Conservation (phyloP, 2,329 filamentous ascomycete species). For the Colletotrichum lentis region DNA sequence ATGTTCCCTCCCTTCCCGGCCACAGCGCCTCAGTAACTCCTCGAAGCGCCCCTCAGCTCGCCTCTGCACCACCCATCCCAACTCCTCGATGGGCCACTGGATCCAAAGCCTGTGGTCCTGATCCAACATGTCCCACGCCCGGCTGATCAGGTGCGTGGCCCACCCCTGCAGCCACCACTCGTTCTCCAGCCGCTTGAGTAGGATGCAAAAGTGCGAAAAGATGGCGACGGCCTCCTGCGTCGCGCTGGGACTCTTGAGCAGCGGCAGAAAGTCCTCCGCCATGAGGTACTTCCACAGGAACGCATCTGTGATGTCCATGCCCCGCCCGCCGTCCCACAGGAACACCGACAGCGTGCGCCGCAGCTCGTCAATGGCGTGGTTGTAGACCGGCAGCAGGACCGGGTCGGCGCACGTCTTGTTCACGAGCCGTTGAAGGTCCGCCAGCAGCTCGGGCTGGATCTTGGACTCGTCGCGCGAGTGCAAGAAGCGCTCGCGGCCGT, state of each 20-base stretch:
- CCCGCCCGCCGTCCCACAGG: conserved; percentile 34
- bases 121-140: conserved; percentile 48
- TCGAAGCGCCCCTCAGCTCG: conserved; percentile 44
- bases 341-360: conserved; percentile 38
- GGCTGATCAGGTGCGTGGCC: conserved; percentile 46
- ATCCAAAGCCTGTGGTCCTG: conserved; percentile 50
- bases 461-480: conserved; percentile 31
- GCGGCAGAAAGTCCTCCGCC: conserved; percentile 48
- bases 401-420: conserved; percentile 38
- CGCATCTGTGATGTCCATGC: conserved; percentile 49
- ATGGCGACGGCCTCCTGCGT: conserved; percentile 47
- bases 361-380: conserved; percentile 39
- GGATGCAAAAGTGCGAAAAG: conserved; percentile 48
- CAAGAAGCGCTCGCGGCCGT: conserved; percentile 41
- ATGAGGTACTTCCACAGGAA: conserved; percentile 53
- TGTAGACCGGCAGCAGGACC: conserved; percentile 39
- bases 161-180: conserved; percentile 52
- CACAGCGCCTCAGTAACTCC: conserved; percentile 52
- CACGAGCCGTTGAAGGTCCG: conserved; percentile 39
- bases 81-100: conserved; percentile 42
- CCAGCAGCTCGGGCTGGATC: conserved; percentile 36
- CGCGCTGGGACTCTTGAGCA: conserved; percentile 44
- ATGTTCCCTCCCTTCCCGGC: conserved; percentile 49
- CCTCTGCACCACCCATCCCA: conserved; percentile 40
- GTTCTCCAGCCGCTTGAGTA: conserved; percentile 45